These are phyloP conservation scores for Fraxinus platypoda DNA, from an alignment of 305 asterid genomes.

Conservation along the genomic window DNA sequence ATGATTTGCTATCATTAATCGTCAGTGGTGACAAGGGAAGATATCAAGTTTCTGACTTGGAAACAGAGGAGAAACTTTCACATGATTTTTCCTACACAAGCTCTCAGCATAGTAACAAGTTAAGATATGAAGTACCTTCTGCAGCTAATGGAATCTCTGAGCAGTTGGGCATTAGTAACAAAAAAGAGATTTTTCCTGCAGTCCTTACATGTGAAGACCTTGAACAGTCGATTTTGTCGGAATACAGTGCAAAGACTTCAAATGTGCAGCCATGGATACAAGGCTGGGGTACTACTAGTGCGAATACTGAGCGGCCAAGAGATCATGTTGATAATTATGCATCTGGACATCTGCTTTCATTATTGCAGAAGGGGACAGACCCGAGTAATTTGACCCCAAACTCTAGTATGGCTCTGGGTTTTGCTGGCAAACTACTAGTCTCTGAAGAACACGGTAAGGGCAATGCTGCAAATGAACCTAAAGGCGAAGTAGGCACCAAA, in stretches of 20 bases:
- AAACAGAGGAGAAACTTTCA: not conserved
- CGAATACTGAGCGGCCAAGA: slow-evolving; percentile 39
- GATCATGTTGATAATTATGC: slow-evolving; percentile 50
- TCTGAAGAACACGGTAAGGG: slow-evolving; percentile 36
- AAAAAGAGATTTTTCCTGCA: slow-evolving; percentile 44
- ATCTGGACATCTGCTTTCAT: slow-evolving; percentile 78
- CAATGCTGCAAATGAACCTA: slow-evolving; percentile 32
- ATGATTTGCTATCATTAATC: not conserved
- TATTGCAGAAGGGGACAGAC: slow-evolving; percentile 64
- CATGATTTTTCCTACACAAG: slow-evolving; percentile 20
- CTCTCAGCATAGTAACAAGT: not conserved
- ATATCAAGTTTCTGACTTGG: not conserved
- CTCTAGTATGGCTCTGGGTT: slow-evolving; percentile 30
- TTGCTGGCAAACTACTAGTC: slow-evolving; percentile 28
- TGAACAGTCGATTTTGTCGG: slow-evolving; percentile 81
- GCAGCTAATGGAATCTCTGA: slow-evolving; percentile 48
- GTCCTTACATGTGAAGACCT: slow-evolving; percentile 93
- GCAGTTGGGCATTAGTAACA: slow-evolving; percentile 33
- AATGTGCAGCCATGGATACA: slow-evolving; percentile 30
- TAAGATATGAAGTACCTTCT: slow-evolving; percentile 26
- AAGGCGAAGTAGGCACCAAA: slow-evolving; percentile 41
- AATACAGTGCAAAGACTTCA: slow-evolving; percentile 49
- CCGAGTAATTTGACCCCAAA: slow-evolving; percentile 21
- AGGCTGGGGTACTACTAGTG: slow-evolving; percentile 34
- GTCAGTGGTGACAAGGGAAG: not conserved